Percentiles rank a stretch among this genome's conserved stretches.
Evolutionary conservation across 495 filamentous ascomycete genomes (phyloP).

Genomic region (Sordaria brevicollis): DNA sequence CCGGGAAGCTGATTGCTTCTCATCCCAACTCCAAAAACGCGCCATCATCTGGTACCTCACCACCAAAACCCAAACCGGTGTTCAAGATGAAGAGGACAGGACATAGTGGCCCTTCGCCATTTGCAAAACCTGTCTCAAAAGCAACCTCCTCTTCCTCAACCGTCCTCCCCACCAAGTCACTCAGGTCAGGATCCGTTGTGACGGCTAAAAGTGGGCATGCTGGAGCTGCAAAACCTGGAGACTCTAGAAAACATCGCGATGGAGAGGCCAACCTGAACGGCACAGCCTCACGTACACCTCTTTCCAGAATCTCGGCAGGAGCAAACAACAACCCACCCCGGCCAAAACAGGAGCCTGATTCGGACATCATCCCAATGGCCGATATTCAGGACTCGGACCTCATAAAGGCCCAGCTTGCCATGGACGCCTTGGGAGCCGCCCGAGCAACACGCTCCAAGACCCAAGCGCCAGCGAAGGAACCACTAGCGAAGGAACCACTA

Average conservation of each 20-base stretch:
- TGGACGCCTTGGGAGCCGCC: background rate
- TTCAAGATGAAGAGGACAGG: slow-evolving; percentile 14
- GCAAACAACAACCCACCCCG: background rate
- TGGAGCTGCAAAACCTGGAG: background rate
- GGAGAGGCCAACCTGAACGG: background rate
- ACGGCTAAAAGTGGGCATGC: background rate
- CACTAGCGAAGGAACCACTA: no score
- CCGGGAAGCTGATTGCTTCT: background rate
- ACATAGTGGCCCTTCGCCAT: slow-evolving; percentile 1
- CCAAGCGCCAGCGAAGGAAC: background rate
- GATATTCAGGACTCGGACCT: background rate
- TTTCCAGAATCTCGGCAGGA: background rate
- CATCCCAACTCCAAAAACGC: background rate
- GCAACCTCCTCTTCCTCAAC: slow-evolving; percentile 1
- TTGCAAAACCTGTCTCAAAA: background rate
- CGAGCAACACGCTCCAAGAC: background rate
- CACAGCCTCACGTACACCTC: background rate
- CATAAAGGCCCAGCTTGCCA: background rate
- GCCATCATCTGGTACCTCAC: background rate
- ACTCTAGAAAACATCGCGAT: background rate
- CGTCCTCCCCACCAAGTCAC: slow-evolving; percentile 1
- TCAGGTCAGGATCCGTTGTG: background rate
- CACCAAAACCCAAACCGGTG: slow-evolving; percentile 1
- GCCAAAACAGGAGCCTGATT: background rate
- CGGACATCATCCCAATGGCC: background rate